Conservation (phyloP, 208 protist genomes). For the Leishmania mexicana region DNA sequence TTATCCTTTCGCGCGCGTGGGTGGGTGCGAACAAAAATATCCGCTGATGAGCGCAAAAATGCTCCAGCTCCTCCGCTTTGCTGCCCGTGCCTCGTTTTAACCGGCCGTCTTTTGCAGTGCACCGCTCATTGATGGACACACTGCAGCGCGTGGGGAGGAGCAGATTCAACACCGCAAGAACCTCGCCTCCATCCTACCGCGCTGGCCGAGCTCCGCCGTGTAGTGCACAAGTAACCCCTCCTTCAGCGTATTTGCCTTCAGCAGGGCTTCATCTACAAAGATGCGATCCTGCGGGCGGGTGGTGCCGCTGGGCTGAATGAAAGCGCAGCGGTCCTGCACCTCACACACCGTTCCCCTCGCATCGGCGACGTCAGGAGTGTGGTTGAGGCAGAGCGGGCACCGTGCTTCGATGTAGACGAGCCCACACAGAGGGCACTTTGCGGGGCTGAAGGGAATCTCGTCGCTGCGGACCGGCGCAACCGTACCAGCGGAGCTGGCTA, state of each 20-base stretch:
- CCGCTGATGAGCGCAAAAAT: neutral
- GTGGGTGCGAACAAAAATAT: neutral
- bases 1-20: neutral
- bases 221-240: constrained; percentile 28
- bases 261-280: constrained; percentile 28
- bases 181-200: constrained; percentile 28
- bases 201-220: constrained; percentile 23
- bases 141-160: neutral
- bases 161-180: constrained; percentile 10
- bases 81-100: neutral
- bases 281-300: constrained; percentile 49
- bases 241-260: constrained; percentile 14
- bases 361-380: constrained; percentile 45
- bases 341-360: constrained; percentile 57
- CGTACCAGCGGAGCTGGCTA: too few relatives aligned
- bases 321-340: constrained; percentile 51
- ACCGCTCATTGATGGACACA: neutral
- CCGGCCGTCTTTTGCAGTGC: neutral
- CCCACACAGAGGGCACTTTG: constrained; percentile 62
- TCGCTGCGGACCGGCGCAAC: constrained; percentile 3
- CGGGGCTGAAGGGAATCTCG: constrained; percentile 64
- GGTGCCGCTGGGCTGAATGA: constrained; percentile 64
- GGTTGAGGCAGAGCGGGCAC: constrained; percentile 69
- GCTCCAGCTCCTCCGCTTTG: neutral
- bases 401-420: constrained; percentile 71